Evolutionary conservation across 352 stramenopile species (phyloP), one percentile per base, ranked within the genome.

Genomic region (Globisporangium yorkense): DNA sequence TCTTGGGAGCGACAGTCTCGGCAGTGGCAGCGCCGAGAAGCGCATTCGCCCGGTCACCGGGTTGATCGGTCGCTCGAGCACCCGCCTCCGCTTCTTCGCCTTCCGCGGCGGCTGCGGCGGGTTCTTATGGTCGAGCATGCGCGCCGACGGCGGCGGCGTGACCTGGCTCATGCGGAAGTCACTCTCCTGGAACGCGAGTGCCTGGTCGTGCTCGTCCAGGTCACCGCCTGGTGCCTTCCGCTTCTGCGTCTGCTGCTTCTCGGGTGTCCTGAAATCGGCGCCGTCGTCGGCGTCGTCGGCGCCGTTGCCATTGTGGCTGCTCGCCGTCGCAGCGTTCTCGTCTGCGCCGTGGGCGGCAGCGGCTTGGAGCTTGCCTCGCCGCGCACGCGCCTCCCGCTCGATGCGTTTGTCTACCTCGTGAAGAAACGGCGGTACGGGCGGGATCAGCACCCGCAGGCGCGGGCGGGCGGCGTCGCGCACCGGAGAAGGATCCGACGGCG

Each of bases 111-210:
- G 79, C 5, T 75, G 77, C 10, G 79, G 79, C n/a, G 79, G 79
- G 60, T 89, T 89, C 51, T 72, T 70, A 45, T 75, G 65, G 57
- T 89, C 77, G 29, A 86, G 61, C 79, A 89, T 89, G 40, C 79
- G 75, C 24, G 74, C 65, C 1, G 79, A 89, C 29, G 79, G 79
- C 13, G 79, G 79, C 21, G 79, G 79, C 31, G 79, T 89, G 45
- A 86, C 73, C 59, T 87, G 79, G 5, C 75, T 62, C 35, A 71
- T 63, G 9, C 72, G 62, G 46, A 57, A 56, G 24, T 81, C 67
- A 10, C 56, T 72, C 20, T 54, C 51, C 37, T 70, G 54, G 45
- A 59, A 61, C 33, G 63, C 53, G 48, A 76, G 41, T 31, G 60
- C 70, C 51, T 58, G 61, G 46, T 54, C 63, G 20, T 54, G 50